Evolutionary conservation across 1,139 yeast species (phyloP), one percentile per base, ranked within the genome.

Genomic region (Zygoascus meyerae): DNA sequence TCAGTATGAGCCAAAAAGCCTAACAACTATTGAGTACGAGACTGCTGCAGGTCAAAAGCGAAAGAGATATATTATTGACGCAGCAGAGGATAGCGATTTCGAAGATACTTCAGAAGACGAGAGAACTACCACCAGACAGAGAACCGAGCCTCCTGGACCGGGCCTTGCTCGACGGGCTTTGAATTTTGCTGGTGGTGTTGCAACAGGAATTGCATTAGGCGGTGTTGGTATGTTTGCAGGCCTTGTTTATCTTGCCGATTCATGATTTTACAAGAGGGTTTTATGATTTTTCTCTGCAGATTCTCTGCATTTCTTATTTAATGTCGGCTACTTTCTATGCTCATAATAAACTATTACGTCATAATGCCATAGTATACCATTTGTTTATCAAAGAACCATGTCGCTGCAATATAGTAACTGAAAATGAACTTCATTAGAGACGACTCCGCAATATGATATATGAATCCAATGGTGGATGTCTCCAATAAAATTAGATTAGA

Each of bases 191-290:
- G 28, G 37, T 5, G 43, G 43, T 3, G 43, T 26, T 7, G 43
- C 43, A n/a, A 26, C 43, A 2, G 43, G 43, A 12, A 36, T 26
- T 7, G 43, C 43, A n/a, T 30, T 40, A 17, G 43, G 34, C 5
- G 34, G 34, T n/a, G 34, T 31, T 21, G 43, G 43, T 5, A 28
- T 40, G 21, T 40, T 35, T 35, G 39, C 39, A 2, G 39, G 39
- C n/a, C 39, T 35, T 10, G 29, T 35, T 21, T 35, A 35, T 17
- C 29, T 35, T 35, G 39, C 39, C 5, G 29, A 14, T 35, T 26
- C 18, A 17, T 35, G 26, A 21, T 21, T 21, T 21, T 21, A 5
- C 26, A 21, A 21, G 6, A 21, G 26, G 26, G 26, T 12, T 21
- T 26, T 39, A 39, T 39, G 28, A 28, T 37, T 37, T 17, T 37